These are phyloP conservation scores for Atalantia buxifolia DNA, from an alignment of 345 rosid genomes.

Conservation along the genomic window DNA sequence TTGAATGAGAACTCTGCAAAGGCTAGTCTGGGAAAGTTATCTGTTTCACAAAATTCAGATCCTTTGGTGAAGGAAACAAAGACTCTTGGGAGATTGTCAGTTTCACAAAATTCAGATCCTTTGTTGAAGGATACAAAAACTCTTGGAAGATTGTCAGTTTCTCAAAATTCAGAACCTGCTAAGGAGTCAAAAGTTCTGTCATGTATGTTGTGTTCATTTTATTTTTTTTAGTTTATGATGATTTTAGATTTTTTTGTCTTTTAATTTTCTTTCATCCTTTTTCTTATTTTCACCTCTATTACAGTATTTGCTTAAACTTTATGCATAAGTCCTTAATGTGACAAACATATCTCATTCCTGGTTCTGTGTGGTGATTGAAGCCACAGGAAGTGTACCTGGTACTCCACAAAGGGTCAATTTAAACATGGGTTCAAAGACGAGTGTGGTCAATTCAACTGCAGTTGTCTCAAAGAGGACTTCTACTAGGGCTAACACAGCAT, in stretches of 20 bases:
- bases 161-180: constrained; percentile 73
- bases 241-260: constrained; percentile 10
- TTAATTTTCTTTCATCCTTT: background rate
- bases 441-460: constrained; percentile 33
- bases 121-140: constrained; percentile 69
- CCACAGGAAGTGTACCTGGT: constrained; percentile 69
- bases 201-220: constrained; percentile 43
- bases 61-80: constrained; percentile 62
- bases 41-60: constrained; percentile 48
- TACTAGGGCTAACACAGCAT: constrained; percentile 42
- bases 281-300: background rate
- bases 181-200: constrained; percentile 61
- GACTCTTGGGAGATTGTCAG: constrained; percentile 77
- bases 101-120: constrained; percentile 52
- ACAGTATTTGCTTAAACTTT: background rate
- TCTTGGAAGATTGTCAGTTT: constrained; percentile 76
- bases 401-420: constrained; percentile 76
- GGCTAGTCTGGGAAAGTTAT: constrained; percentile 45
- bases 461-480: constrained; percentile 54
- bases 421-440: constrained; percentile 42
- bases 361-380: constrained; percentile 50
- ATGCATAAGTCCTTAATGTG: background rate
- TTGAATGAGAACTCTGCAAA: constrained; percentile 60
- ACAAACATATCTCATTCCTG: constrained; percentile 22
- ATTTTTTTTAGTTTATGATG: background rate